These are phyloP conservation scores for Plasmodium malariae DNA, from an alignment of 169 alveolate genomes.

Conservation along the genomic window DNA sequence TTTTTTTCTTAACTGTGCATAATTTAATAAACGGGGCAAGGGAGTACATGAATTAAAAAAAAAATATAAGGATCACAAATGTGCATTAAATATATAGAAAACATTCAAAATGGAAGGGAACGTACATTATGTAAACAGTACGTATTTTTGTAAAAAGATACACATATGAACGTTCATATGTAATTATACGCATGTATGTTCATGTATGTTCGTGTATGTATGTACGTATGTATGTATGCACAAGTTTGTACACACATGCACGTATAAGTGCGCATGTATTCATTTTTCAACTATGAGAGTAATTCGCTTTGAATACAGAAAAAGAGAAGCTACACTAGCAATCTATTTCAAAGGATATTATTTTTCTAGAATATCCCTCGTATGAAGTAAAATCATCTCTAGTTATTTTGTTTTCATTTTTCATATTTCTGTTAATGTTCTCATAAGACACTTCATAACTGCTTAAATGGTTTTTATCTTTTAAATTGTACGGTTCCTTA, in stretches of 20 bases:
- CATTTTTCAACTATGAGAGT: too few relatives aligned
- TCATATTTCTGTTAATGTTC: constrained; percentile 8
- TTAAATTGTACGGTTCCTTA: constrained; percentile 55
- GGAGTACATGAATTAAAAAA: too few relatives aligned
- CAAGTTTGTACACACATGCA: not conserved
- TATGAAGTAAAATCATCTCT: constrained; percentile 57
- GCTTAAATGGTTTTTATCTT: constrained; percentile 17
- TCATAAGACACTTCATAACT: constrained; percentile 21
- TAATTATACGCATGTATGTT: not conserved
- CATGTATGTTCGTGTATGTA: not conserved
- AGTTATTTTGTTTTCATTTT: constrained; percentile 37
- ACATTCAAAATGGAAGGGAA: too few relatives aligned
- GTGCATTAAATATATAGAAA: too few relatives aligned
- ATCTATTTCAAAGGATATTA: constrained; percentile 67
- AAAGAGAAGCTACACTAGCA: constrained; percentile 5
- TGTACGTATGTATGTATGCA: not conserved
- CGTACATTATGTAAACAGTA: too few relatives aligned
- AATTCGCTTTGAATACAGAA: not conserved
- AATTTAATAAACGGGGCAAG: too few relatives aligned
- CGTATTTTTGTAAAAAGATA: too few relatives aligned
- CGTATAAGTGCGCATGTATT: not conserved
- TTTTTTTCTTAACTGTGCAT: too few relatives aligned
- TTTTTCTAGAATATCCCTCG: constrained; percentile 65
- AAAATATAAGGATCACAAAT: too few relatives aligned
- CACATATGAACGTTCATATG: too few relatives aligned